These are phyloP conservation scores for Suillus americanus DNA, from an alignment of 768 basidiomycete species.

Conservation along the genomic window DNA sequence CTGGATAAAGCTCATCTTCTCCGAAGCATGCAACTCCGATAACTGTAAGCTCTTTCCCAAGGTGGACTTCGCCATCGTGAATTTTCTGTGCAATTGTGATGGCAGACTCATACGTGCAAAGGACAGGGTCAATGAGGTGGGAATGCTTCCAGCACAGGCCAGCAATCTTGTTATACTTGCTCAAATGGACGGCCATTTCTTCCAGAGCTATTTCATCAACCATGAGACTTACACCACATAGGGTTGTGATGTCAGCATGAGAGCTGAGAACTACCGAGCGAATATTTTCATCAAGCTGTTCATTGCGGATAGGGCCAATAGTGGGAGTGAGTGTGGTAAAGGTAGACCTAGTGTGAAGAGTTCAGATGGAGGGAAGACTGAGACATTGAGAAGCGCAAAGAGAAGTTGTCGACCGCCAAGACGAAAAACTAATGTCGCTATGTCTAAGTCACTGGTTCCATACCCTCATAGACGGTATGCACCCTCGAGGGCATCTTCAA, in stretches of 20 bases:
- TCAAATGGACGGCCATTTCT: not conserved
- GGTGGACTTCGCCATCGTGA: not conserved
- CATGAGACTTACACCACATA: not conserved
- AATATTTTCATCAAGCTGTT: not conserved
- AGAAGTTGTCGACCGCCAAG: not conserved
- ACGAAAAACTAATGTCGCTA: too few relatives aligned
- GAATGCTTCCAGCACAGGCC: not conserved
- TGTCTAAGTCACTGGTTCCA: not conserved
- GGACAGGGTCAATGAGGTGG: not conserved
- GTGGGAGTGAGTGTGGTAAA: not conserved
- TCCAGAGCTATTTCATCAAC: not conserved
- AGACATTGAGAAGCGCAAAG: not conserved
- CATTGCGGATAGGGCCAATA: not conserved
- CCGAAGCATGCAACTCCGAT: not conserved
- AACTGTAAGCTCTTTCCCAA: not conserved
- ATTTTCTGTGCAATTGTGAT: not conserved
- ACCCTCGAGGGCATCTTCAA: constrained; percentile 7
- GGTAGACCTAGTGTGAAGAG: not conserved
- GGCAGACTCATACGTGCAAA: not conserved
- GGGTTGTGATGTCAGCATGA: not conserved
- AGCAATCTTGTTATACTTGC: not conserved
- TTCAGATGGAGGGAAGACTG: not conserved
- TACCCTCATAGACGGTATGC: not conserved
- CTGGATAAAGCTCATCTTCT: not conserved
- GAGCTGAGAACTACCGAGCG: not conserved